Percentiles rank a stretch among this genome's conserved stretches.
Conservation (phyloP, 306 rosid genomes). For the Gastrolobium villosum region DNA sequence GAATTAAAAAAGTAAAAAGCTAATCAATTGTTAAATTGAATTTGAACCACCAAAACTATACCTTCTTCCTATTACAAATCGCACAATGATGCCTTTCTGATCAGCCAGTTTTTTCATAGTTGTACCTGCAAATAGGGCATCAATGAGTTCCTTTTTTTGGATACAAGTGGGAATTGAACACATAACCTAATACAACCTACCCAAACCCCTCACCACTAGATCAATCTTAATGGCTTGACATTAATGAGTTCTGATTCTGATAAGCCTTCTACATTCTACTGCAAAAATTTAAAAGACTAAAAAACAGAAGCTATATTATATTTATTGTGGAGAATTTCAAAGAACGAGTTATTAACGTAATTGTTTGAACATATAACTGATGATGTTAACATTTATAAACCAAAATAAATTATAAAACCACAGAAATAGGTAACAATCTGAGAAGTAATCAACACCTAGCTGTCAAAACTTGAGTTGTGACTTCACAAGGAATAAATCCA, state of each 20-base stretch:
- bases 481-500: constrained; percentile 38
- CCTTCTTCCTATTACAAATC: constrained; percentile 78
- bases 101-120: constrained; percentile 55
- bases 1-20: constrained; percentile 40
- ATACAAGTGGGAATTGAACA: too few species aligned
- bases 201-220: too few species aligned
- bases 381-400: constrained; percentile 32
- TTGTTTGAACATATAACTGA: constrained; percentile 22
- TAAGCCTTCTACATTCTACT: constrained; percentile 9
- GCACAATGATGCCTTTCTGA: constrained; percentile 64
- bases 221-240: neutral
- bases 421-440: constrained; percentile 21
- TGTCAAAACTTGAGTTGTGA: constrained; percentile 32
- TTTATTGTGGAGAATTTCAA: constrained; percentile 22
- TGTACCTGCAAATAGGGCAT: constrained; percentile 55
- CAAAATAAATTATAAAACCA: constrained; percentile 27
- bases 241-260: neutral
- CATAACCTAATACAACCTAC: too few species aligned
- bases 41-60: constrained; percentile 47
- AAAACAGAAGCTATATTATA: constrained; percentile 9
- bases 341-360: neutral
- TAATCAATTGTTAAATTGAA: constrained; percentile 39
- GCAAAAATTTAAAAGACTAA: constrained; percentile 36
- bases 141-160: neutral
- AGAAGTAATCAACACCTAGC: constrained; percentile 15